Evolutionary conservation across 78 protist species (phyloP), one percentile per base, ranked within the genome.

Genomic region (Corallochytrium limacisporum): DNA sequence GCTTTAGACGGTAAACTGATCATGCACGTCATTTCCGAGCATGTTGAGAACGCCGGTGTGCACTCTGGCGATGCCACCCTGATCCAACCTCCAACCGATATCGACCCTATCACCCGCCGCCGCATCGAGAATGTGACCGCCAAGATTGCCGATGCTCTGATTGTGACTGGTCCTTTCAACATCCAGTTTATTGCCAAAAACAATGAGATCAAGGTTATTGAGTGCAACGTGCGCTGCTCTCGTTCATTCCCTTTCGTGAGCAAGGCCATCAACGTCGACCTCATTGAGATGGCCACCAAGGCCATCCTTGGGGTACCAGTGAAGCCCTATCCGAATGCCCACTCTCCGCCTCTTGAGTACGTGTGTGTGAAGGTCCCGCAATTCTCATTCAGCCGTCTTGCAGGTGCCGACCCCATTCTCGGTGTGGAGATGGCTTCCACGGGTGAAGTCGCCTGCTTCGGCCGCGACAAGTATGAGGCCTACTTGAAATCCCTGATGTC

Each of bases 361-460:
- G 29, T n/a, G n/a, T n/a, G n/a, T n/a, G n/a, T n/a, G n/a, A 89
- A 91, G 75, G 94, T 86, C 46, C 94, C 98, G 29, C 91, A 84
- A 83, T 94, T 94, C 84, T 86, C 94, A 26, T 94, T 91, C 81
- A 77, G 75, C 47, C 88, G 98, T 31, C 74, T 92, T 37, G 60
- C 77, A 10, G 93, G 94, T 53, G 92, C 95, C 29, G 98, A 94
- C 66, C 98, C 98, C 40, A 68, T 83, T 4, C 75, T 94, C 28
- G 94, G 98, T 46, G 98, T 94, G 18, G 98, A 94, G 29, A 94
- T 94, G 98, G 89, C 93, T 8, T 81, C 90, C n/a, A 94, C 98
- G 6, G 98, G 98, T 35, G 98, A 94, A 77, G 93, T 83, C 31
- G 98, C 91, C 4, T 88, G 91, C 84, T 90, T 90, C 40, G 98